A percentile compares a stretch with the other conserved stretches of the same genome.
Conservation (phyloP, 331 rosid species). For the Rhamnella rubrinervis region DNA sequence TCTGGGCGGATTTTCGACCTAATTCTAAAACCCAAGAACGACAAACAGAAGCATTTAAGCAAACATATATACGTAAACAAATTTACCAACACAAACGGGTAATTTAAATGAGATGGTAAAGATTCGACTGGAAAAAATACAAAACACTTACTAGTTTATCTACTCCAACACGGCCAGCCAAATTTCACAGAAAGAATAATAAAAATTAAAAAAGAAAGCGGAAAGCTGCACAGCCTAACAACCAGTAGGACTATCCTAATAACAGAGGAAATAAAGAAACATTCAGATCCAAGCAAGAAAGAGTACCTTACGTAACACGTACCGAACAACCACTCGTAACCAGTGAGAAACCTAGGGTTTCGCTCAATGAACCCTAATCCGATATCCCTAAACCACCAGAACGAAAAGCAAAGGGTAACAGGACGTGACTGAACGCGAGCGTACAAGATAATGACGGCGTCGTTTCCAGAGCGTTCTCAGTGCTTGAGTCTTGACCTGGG, state of each 20-base stretch:
- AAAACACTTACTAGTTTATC: not conserved
- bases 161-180: not conserved
- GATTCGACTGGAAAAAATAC: not conserved
- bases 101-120: no score
- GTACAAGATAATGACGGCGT: constrained; percentile 22
- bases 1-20: no score
- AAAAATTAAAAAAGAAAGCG: not conserved
- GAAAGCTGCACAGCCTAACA: no score
- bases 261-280: not conserved
- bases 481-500: no score
- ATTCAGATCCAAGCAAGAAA: not conserved
- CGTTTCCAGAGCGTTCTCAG: constrained; percentile 29
- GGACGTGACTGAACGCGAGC: constrained; percentile 17
- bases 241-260: not conserved
- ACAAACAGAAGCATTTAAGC: not conserved
- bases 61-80: no score
- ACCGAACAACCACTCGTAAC: not conserved
- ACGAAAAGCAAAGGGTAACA: not conserved
- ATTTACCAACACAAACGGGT: no score
- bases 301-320: not conserved
- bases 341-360: constrained; percentile 45
- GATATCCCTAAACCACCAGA: not conserved
- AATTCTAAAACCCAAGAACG: no score
- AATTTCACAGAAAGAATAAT: not conserved
- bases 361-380: constrained; percentile 40